Base-by-base conservation (phyloP, 805 yeast species). In the Ogataea pini region DNA sequence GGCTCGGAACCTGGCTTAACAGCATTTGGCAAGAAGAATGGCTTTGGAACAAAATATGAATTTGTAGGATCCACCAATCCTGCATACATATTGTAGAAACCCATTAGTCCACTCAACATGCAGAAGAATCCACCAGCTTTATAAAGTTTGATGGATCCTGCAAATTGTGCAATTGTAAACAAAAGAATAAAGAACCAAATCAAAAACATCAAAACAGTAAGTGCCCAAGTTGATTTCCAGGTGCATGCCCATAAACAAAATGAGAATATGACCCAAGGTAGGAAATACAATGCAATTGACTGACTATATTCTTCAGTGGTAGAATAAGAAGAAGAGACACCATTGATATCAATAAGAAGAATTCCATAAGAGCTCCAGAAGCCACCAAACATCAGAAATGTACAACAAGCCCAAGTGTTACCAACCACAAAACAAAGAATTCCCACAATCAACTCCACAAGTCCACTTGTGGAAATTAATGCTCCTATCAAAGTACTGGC, bases 321-420 rank as follows among this genome's bases (percentile, higher is more conserved):
- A 9, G 56, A 3, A 50, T 78, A 79, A 1, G 74, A 67, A 1
- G 66, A 63, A 0, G 62, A 49, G 22, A 77, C 69, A 1, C 73
- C 76, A 56, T 78, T 78, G 5, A 71, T 62, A 36, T 72, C 71
- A 50, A 76, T 71, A 46, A 71, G 60, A 6, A 79, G 65, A 46
- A 75, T 73, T 2, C 78, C 77, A 57, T 70, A 79, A 3, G 77
- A 67, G 45, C 76, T 63, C 78, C 82, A 80, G 59, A 79, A 80
- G 0, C 80, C 78, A 19, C 83, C 84, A 64, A 73, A 80, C 60
- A 76, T 72, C 22, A 72, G 64, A 43, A 80, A 71, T 1, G 80
- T 78, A 37, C 80, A 73, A 32, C 75, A 75, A 19, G 80, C 84
- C 73, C 81, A 80, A 1, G 81, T 75, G 61, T 78, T 79, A 41